These are phyloP conservation scores for Yamadazyma diospyri DNA, from an alignment of 1,139 yeast species.

Conservation along the genomic window DNA sequence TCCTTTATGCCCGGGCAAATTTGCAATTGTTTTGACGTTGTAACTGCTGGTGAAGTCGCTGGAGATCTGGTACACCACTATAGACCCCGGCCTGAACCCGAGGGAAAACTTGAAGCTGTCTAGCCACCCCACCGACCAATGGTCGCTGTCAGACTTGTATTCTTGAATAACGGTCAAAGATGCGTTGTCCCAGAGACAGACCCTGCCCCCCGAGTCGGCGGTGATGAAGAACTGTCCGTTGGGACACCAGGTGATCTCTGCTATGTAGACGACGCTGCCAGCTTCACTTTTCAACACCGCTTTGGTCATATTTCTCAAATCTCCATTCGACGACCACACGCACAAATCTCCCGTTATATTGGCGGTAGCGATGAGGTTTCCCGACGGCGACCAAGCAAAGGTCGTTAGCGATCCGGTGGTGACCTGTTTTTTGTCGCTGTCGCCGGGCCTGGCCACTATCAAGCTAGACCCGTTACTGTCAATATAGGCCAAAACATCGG, in stretches of 20 bases:
- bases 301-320: constrained; percentile 52
- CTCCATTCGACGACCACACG: constrained; percentile 67
- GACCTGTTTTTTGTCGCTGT: constrained; percentile 21
- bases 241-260: constrained; percentile 32
- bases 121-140: constrained; percentile 53
- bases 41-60: constrained; percentile 11
- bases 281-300: constrained; percentile 12
- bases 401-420: constrained; percentile 36
- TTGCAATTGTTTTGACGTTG: constrained; percentile 53
- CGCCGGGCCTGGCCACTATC: constrained; percentile 31
- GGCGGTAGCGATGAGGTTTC: constrained; percentile 54
- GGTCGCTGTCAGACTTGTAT: constrained; percentile 17
- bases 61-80: constrained; percentile 56
- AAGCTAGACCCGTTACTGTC: constrained; percentile 29
- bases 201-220: constrained; percentile 29
- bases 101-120: constrained; percentile 67
- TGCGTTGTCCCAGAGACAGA: constrained; percentile 39
- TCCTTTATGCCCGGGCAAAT: constrained; percentile 65
- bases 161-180: constrained; percentile 31
- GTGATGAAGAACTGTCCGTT: constrained; percentile 35
- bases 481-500: constrained; percentile 39
- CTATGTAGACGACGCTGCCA: constrained; percentile 14
- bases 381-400: constrained; percentile 64
- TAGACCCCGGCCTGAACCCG: constrained; percentile 54
- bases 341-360: constrained; percentile 63